A percentile compares a stretch with the other conserved stretches of the same genome.
phyloP scores from a whole-genome alignment of 2,329 filamentous ascomycete genomes.

The Aspergillus piperis region DNA sequence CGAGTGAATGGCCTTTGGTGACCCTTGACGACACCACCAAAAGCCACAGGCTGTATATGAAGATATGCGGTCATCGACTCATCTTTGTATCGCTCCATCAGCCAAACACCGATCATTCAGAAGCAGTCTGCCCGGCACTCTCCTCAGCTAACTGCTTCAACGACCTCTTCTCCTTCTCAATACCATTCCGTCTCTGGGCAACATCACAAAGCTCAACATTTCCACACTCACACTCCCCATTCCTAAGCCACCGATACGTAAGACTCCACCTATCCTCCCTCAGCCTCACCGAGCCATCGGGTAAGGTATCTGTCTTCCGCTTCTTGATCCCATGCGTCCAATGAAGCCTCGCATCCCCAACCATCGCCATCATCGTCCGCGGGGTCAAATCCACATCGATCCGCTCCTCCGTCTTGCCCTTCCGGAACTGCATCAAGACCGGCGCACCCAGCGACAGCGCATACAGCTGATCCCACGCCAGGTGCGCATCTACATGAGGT shows the following conservation, averaged over 20 bases:
- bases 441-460: slow-evolving; percentile 36
- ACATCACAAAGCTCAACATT: slow-evolving; percentile 55
- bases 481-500: slow-evolving; percentile 62
- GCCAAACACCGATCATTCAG: no score
- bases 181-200: slow-evolving; percentile 48
- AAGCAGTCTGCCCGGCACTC: no score
- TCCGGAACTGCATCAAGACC: slow-evolving; percentile 35
- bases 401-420: slow-evolving; percentile 26
- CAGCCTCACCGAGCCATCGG: slow-evolving; percentile 49
- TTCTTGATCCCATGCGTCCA: slow-evolving; percentile 60
- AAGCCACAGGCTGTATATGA: no score
- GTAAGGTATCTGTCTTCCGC: slow-evolving; percentile 53
- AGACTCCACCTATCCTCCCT: slow-evolving; percentile 56
- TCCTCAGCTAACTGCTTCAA: neutral
- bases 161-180: slow-evolving; percentile 52
- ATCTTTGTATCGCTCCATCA: neutral
- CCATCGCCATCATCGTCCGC: slow-evolving; percentile 56
- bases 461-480: slow-evolving; percentile 43
- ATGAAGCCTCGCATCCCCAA: slow-evolving; percentile 53
- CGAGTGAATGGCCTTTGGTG: no score
- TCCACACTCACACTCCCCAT: slow-evolving; percentile 54
- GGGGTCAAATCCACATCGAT: slow-evolving; percentile 52
- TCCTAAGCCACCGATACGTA: slow-evolving; percentile 57
- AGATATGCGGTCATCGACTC: no score
- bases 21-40: no score